Conservation (phyloP, 805 yeast species). For the Candida pseudoglaebosa region DNA sequence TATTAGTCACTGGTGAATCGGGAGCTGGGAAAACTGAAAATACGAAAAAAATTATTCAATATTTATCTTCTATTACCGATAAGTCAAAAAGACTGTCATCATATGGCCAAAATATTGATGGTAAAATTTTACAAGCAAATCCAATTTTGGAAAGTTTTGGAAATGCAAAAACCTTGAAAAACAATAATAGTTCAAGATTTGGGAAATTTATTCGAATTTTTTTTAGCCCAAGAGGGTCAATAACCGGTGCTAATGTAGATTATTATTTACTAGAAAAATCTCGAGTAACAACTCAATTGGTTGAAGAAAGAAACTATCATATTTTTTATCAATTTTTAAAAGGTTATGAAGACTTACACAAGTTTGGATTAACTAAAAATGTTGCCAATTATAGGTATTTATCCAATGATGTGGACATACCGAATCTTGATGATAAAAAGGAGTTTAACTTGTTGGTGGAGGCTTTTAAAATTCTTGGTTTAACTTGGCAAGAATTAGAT, state of each 20-base stretch:
- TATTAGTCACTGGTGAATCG: constrained; percentile 96
- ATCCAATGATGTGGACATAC: constrained; percentile 51
- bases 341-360: constrained; percentile 55
- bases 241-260: constrained; percentile 87
- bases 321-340: constrained; percentile 81
- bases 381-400: constrained; percentile 52
- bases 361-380: constrained; percentile 41
- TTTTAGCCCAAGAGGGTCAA: constrained; percentile 58
- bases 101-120: constrained; percentile 54
- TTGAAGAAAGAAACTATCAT: constrained; percentile 86
- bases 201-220: constrained; percentile 93
- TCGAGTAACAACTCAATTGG: constrained; percentile 75
- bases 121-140: constrained; percentile 85
- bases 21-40: constrained; percentile 99
- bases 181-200: constrained; percentile 92
- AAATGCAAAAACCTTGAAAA: constrained; percentile 91
- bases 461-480: constrained; percentile 74
- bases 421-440: constrained; percentile 69
- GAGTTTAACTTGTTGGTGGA: constrained; percentile 61
- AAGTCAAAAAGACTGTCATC: neutral
- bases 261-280: constrained; percentile 94
- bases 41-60: constrained; percentile 91
- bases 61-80: constrained; percentile 70
- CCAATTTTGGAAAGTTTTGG: constrained; percentile 97
- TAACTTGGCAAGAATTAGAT: constrained; percentile 49